phyloP scores from a whole-genome alignment of 2,329 filamentous ascomycete genomes.

The Monilinia aucupariae region DNA sequence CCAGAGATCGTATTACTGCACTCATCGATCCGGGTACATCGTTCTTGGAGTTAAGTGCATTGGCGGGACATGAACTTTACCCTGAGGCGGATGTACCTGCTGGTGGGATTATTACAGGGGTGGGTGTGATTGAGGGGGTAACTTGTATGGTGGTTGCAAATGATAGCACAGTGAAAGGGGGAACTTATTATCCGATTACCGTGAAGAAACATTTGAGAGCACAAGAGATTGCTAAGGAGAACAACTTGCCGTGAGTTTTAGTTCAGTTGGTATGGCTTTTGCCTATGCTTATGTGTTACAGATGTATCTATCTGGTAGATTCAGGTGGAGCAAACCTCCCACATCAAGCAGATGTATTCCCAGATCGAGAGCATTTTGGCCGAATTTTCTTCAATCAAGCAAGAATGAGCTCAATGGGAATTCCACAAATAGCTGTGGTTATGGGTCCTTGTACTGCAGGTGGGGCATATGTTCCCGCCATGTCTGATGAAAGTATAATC shows the following conservation, averaged over 20 bases:
- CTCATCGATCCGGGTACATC: conserved; percentile 84
- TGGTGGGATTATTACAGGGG: conserved; percentile 86
- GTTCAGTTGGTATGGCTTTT: background rate
- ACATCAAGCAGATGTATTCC: conserved; percentile 93
- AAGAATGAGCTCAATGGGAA: conserved; percentile 79
- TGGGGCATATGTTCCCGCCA: conserved; percentile 91
- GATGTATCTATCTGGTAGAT: conserved; percentile 92
- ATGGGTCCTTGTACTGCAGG: conserved; percentile 97
- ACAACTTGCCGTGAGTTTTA: conserved; percentile 57
- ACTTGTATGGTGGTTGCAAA: conserved; percentile 92
- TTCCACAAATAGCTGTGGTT: conserved; percentile 89
- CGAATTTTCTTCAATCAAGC: conserved; percentile 99
- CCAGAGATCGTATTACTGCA: conserved; percentile 79
- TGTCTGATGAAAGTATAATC: conserved; percentile 97
- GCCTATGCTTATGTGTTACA: conserved; percentile 30
- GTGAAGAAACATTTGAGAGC: conserved; percentile 96
- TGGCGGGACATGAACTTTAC: conserved; percentile 84
- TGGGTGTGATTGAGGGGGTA: conserved; percentile 85
- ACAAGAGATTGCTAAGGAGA: conserved; percentile 85
- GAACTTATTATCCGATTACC: conserved; percentile 94
- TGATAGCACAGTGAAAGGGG: conserved; percentile 94
- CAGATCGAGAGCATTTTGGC: conserved; percentile 86
- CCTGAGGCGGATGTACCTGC: conserved; percentile 80
- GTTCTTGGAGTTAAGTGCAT: conserved; percentile 88
- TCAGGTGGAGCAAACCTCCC: conserved; percentile 93